Evolutionary conservation across 1,139 yeast genomes (phyloP).

Genomic region (Debaryomyces psychrophilus): DNA sequence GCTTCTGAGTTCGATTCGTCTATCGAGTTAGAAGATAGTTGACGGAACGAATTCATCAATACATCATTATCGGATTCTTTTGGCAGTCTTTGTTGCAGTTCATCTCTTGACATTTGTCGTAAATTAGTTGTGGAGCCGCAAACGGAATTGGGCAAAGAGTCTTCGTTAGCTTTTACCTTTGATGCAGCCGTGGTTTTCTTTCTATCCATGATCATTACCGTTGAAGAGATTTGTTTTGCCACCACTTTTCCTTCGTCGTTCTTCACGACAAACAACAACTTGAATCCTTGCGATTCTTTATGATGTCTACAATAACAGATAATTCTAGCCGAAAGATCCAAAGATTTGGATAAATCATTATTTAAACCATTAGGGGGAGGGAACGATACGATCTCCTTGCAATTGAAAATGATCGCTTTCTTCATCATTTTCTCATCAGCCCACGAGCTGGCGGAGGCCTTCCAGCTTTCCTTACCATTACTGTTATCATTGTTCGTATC

Average conservation of each 20-base stretch:
- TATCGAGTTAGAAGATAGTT: conserved; percentile 62
- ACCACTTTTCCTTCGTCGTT: conserved; percentile 62
- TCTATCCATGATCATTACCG: conserved; percentile 91
- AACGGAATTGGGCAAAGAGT: conserved; percentile 24
- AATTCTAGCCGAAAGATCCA: conserved; percentile 82
- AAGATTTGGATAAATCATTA: conserved; percentile 39
- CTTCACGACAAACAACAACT: conserved; percentile 68
- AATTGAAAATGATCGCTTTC: conserved; percentile 86
- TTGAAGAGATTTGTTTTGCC: conserved; percentile 71
- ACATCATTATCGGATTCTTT: conserved; percentile 15
- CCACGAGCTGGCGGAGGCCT: conserved; percentile 57
- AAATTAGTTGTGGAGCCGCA: conserved; percentile 28
- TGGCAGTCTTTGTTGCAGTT: conserved; percentile 9
- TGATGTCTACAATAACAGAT: conserved; percentile 97
- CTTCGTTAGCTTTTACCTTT: conserved; percentile 11
- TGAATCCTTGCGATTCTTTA: conserved; percentile 79
- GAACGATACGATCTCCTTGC: conserved; percentile 81
- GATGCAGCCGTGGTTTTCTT: conserved; percentile 57
- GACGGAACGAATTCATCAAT: conserved; percentile 8
- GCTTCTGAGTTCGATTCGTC: conserved; percentile 70
- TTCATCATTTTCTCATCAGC: conserved; percentile 76
- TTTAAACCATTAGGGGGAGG: conserved; percentile 60
- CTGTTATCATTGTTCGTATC: conserved; percentile 16
- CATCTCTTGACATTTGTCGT: conserved; percentile 12
- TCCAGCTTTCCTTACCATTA: conserved; percentile 26